Evolutionary conservation across 345 rosid genomes (phyloP).

Genomic region (Syzygium jambos): DNA sequence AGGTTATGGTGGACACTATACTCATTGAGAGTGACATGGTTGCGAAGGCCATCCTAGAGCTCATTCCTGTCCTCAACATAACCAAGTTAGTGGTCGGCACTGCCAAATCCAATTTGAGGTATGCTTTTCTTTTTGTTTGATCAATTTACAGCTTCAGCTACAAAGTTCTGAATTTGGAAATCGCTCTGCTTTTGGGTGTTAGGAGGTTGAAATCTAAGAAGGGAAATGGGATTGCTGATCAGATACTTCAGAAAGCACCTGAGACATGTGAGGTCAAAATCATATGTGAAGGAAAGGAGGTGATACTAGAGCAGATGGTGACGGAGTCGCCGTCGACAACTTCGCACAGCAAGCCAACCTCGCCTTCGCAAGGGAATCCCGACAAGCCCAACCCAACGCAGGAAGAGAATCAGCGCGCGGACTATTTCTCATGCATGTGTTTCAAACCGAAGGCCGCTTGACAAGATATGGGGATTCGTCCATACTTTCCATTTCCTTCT

Average conservation of each 20-base stretch:
- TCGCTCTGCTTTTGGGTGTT: not conserved
- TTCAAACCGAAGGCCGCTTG: not conserved
- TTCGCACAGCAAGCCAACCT: not conserved
- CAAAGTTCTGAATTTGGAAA: not conserved
- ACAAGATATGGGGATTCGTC: slow-evolving; percentile 10
- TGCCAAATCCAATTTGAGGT: slow-evolving; percentile 53
- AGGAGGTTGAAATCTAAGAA: slow-evolving; percentile 44
- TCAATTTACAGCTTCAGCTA: not conserved
- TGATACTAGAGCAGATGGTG: slow-evolving; percentile 15
- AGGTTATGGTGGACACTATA: slow-evolving; percentile 65
- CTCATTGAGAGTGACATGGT: slow-evolving; percentile 69
- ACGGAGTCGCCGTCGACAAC: not conserved
- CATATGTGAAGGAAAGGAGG: slow-evolving; percentile 56
- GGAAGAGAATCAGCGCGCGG: not conserved
- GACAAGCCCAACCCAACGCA: not conserved
- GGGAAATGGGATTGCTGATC: slow-evolving; percentile 51
- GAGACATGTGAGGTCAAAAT: slow-evolving; percentile 49
- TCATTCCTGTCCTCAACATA: slow-evolving; percentile 61
- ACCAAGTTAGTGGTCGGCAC: slow-evolving; percentile 77
- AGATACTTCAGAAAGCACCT: slow-evolving; percentile 37
- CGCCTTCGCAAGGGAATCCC: not conserved
- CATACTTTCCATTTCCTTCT: not conserved
- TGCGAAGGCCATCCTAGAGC: slow-evolving; percentile 61
- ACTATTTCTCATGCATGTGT: not conserved
- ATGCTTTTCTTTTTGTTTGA: not conserved